These are phyloP conservation scores for Coelastrella sp. DNA, from an alignment of 139 green algal species.

Conservation along the genomic window DNA sequence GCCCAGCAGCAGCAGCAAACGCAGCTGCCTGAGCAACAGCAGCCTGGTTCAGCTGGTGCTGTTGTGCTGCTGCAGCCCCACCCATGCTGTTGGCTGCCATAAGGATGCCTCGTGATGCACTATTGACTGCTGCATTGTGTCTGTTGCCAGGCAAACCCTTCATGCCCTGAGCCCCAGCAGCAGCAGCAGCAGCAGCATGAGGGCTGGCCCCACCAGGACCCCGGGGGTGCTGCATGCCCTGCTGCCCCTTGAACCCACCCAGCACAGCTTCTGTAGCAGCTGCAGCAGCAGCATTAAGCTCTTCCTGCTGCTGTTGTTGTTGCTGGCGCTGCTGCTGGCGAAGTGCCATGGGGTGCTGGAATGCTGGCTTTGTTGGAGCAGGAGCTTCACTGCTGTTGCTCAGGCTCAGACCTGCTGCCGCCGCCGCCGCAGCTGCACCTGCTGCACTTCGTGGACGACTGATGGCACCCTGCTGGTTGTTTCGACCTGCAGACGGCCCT, in stretches of 20 bases:
- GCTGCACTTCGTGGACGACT: slow-evolving; percentile 12
- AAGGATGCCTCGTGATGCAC: slow-evolving; percentile 23
- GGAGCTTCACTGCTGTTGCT: background rate
- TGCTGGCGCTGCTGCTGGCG: slow-evolving; percentile 43
- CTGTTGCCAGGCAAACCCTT: slow-evolving; percentile 11
- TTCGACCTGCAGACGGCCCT: background rate
- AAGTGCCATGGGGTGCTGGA: slow-evolving; percentile 32
- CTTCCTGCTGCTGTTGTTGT: slow-evolving; percentile 38
- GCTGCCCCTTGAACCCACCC: slow-evolving; percentile 6
- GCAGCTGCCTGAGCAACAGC: slow-evolving; percentile 16
- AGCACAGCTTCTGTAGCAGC: slow-evolving; percentile 1
- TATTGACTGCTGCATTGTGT: background rate
- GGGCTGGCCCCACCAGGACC: background rate
- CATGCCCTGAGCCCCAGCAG: background rate
- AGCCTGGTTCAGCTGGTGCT: slow-evolving; percentile 16
- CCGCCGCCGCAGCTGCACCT: slow-evolving; percentile 4
- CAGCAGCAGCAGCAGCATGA: background rate
- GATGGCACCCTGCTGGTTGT: background rate
- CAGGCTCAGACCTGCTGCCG: background rate
- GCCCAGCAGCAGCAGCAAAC: slow-evolving; percentile 1
- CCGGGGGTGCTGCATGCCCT: background rate
- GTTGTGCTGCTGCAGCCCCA: slow-evolving; percentile 9
- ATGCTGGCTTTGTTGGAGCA: background rate
- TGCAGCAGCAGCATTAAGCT: slow-evolving; percentile 1
- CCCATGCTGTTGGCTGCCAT: slow-evolving; percentile 39